These are phyloP conservation scores for Phragmites australis DNA, from an alignment of 176 grass and related monocot genomes.

Conservation along the genomic window DNA sequence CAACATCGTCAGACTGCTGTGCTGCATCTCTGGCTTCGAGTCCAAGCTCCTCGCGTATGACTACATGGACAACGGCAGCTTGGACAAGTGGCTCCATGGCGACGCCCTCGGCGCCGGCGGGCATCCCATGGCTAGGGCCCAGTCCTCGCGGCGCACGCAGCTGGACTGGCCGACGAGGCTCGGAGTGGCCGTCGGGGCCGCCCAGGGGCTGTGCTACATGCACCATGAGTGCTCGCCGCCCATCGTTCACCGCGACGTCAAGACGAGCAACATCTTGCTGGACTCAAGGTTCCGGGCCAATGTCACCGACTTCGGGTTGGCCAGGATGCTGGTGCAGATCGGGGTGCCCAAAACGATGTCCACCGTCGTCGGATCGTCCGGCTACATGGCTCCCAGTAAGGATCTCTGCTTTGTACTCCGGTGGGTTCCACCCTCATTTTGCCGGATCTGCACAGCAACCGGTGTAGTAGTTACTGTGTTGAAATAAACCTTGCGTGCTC, in stretches of 20 bases:
- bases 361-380: conserved; percentile 69
- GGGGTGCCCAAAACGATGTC: conserved; percentile 56
- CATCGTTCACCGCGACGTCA: conserved; percentile 83
- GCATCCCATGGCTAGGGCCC: conserved; percentile 6
- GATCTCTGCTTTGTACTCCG: background rate
- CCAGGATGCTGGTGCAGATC: conserved; percentile 62
- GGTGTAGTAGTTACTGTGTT: background rate
- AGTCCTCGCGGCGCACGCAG: background rate
- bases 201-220: conserved; percentile 79
- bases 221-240: conserved; percentile 73
- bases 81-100: conserved; percentile 77
- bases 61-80: conserved; percentile 78
- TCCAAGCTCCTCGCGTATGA: conserved; percentile 88
- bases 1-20: conserved; percentile 82
- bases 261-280: conserved; percentile 84
- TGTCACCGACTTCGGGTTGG: conserved; percentile 86
- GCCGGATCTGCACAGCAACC: background rate
- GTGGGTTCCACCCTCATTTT: background rate
- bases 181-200: conserved; percentile 57
- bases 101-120: background rate
- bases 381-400: conserved; percentile 95
- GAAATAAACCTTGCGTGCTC: background rate
- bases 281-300: conserved; percentile 64
- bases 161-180: conserved; percentile 75
- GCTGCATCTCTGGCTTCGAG: conserved; percentile 62